phyloP scores from a whole-genome alignment of 2,329 filamentous ascomycete genomes.

The Xylaria sp. region DNA sequence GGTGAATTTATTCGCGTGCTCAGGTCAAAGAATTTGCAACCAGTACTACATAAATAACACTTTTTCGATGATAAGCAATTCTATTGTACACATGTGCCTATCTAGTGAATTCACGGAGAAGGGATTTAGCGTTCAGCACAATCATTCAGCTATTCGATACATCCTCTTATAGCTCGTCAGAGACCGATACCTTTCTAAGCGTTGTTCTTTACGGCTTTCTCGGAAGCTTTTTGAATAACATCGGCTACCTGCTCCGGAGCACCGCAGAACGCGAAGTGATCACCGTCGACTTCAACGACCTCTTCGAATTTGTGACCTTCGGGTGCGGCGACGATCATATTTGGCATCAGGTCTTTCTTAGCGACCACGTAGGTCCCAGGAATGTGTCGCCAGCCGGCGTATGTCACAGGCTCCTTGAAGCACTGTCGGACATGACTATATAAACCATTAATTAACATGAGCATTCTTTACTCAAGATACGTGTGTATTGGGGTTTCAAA shows the following conservation, averaged over 20 bases:
- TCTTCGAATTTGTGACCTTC: conserved; percentile 38
- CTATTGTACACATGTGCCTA: not conserved
- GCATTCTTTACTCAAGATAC: not conserved
- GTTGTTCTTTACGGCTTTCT: conserved; percentile 22
- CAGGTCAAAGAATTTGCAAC: not conserved
- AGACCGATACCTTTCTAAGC: not conserved
- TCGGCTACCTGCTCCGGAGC: conserved; percentile 32
- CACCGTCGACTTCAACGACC: conserved; percentile 32
- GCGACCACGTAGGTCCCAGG: conserved; percentile 33
- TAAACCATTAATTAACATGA: no score
- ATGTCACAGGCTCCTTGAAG: conserved; percentile 31
- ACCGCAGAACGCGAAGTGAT: conserved; percentile 35
- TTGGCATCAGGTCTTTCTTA: conserved; percentile 31
- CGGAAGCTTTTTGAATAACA: conserved; percentile 24
- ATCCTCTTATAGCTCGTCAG: not conserved
- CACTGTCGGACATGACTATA: conserved; percentile 28
- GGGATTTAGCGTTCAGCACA: not conserved
- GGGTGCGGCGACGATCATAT: conserved; percentile 33
- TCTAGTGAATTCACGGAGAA: not conserved
- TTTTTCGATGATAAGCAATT: not conserved
- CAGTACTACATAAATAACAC: not conserved
- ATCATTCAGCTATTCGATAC: conserved; percentile 1
- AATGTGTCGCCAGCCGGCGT: conserved; percentile 36
- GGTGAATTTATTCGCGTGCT: not conserved
- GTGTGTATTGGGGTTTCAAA: no score